Conservation (phyloP, 2,329 filamentous ascomycete species). For the Triangularia verruculosa region DNA sequence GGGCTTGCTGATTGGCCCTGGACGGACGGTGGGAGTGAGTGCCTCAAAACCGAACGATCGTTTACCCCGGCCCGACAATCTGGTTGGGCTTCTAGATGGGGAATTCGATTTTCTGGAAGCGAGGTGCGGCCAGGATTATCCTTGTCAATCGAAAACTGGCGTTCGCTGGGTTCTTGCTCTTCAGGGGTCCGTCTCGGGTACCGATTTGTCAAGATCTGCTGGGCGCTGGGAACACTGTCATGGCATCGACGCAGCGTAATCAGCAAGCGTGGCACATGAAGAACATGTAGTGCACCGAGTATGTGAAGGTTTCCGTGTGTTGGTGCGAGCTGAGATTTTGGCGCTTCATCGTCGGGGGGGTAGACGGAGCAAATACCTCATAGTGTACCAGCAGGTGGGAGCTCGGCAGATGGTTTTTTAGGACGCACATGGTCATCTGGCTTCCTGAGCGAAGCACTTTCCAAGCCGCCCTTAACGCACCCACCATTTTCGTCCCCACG, state of each 20-base stretch:
- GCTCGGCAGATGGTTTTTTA: not conserved
- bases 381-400: not conserved
- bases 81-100: slow-evolving; percentile 25
- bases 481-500: slow-evolving; percentile 7
- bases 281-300: not conserved
- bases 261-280: not conserved
- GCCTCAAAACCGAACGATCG: slow-evolving; percentile 11
- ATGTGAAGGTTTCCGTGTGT: not conserved
- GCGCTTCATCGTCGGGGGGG: too few species aligned
- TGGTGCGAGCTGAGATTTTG: too few species aligned
- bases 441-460: not conserved
- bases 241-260: not conserved
- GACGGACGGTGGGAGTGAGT: not conserved
- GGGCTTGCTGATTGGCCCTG: not conserved
- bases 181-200: not conserved
- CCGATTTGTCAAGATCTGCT: slow-evolving; percentile 1
- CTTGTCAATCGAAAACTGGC: slow-evolving; percentile 5
- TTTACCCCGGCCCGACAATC: slow-evolving; percentile 25
- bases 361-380: not conserved
- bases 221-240: not conserved
- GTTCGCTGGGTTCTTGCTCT: too few species aligned
- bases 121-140: slow-evolving; percentile 13
- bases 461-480: not conserved
- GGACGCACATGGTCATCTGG: slow-evolving; percentile 16
- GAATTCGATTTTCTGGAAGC: slow-evolving; percentile 25